phyloP scores from a whole-genome alignment of 2,329 filamentous ascomycete species.

The Aaosphaeria pasadenensis region DNA sequence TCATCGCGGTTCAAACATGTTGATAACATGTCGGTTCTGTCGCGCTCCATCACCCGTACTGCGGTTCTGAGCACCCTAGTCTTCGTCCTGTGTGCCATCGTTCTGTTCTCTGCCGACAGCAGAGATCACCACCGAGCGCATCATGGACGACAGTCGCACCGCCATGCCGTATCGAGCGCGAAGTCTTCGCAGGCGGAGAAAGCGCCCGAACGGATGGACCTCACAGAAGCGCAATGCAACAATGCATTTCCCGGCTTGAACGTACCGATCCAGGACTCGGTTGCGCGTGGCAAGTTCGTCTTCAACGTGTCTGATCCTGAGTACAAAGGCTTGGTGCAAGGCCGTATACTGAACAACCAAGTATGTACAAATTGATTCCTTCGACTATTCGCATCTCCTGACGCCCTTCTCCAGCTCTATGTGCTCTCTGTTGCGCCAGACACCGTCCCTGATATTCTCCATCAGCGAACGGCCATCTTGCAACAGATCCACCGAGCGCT shows the following conservation, averaged over 20 bases:
- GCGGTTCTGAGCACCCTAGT: too few relatives aligned
- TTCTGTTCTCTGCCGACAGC: too few relatives aligned
- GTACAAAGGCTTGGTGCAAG: constrained; percentile 18
- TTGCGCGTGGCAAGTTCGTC: constrained; percentile 6
- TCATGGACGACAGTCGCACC: too few relatives aligned
- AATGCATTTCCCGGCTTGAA: constrained; percentile 5
- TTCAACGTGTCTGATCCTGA: constrained; percentile 8
- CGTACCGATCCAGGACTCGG: constrained; percentile 2
- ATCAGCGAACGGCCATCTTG: constrained; percentile 17
- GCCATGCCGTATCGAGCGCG: too few relatives aligned
- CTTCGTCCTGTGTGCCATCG: too few relatives aligned
- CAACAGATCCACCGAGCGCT: constrained; percentile 14
- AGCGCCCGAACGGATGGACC: constrained; percentile 1
- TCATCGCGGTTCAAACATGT: too few relatives aligned
- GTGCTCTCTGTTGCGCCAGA: constrained; percentile 11
- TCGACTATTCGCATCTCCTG: background rate
- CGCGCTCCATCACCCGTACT: too few relatives aligned
- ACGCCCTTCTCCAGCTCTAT: constrained; percentile 8
- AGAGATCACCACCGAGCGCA: too few relatives aligned
- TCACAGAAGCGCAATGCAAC: constrained; percentile 11
- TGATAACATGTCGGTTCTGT: too few relatives aligned
- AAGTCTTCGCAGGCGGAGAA: background rate
- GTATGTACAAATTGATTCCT: constrained; percentile 5
- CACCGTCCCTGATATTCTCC: constrained; percentile 8
- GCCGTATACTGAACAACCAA: constrained; percentile 10